Percentiles rank a stretch among this genome's conserved stretches.
phyloP scores from a whole-genome alignment of 2,329 filamentous ascomycete genomes.

The Furcasterigmium furcatum region DNA sequence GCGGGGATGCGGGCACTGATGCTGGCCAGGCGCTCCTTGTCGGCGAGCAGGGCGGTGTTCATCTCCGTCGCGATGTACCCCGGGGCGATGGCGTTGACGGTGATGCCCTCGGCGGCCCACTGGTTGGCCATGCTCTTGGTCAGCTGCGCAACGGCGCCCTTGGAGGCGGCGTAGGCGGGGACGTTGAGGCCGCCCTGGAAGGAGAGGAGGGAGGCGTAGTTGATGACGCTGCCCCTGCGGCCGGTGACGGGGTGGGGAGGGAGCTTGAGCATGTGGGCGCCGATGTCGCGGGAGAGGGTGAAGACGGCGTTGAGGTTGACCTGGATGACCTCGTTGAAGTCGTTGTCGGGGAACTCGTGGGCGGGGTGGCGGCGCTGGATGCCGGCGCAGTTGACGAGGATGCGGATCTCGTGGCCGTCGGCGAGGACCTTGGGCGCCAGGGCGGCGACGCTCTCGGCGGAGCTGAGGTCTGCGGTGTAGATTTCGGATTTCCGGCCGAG shows the following conservation, averaged over 20 bases:
- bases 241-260: constrained; percentile 41
- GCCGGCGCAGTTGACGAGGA: constrained; percentile 83
- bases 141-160: constrained; percentile 80
- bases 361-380: constrained; percentile 79
- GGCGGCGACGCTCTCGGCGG: constrained; percentile 52
- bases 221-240: constrained; percentile 72
- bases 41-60: constrained; percentile 78
- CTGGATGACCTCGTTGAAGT: constrained; percentile 81
- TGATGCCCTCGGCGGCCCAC: constrained; percentile 77
- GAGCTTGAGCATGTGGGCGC: constrained; percentile 71
- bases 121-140: constrained; percentile 86
- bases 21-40: constrained; percentile 64
- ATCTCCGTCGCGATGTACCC: constrained; percentile 94
- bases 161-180: constrained; percentile 81
- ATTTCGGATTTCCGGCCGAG: constrained; percentile 65
- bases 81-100: constrained; percentile 84
- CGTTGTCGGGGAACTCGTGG: constrained; percentile 69
- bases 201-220: constrained; percentile 75
- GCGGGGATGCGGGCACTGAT: constrained; percentile 82
- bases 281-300: constrained; percentile 71
- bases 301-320: constrained; percentile 85
- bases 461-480: constrained; percentile 68
- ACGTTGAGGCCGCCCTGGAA: constrained; percentile 89
- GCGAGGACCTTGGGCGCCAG: constrained; percentile 60
- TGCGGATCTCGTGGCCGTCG: constrained; percentile 64